Evolutionary conservation across 2,329 filamentous ascomycete species (phyloP), one percentile per base, ranked within the genome.

Genomic region (Pseudonectria foliicola): DNA sequence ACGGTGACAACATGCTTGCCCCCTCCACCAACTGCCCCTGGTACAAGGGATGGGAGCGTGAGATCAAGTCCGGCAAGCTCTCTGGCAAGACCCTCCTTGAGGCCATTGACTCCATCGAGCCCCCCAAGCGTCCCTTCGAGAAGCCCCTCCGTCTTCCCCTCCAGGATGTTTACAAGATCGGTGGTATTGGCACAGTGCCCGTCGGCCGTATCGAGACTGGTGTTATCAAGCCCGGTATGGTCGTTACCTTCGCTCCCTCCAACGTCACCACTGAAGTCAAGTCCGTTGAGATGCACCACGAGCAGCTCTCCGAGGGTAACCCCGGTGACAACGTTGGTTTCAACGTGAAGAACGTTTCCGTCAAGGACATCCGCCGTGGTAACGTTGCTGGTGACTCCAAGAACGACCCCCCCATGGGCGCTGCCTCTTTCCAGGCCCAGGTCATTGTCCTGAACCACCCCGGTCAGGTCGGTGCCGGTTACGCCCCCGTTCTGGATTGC

Each of bases 291-390:
- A 98, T 98, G 92, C 90, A 95, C 82, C 90, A 96, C 88, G 87
- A 95, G 80, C 89, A 95, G 84, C 89, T 98, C 58, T 46, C 67
- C 53, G 83, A 95, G 80, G 92, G 92, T 85, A 64, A 85, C 54
- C 92, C 92, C 64, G 92, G 92, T 82, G 92, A 98, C 86, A 98
- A 98, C 80, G 92, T 98, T 70, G 92, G 92, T 62, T 98, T 98
- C 89, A 98, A 98, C 86, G 90, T 98, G 76, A 98, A 98, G 89
- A 98, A 98, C 92, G 92, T 98, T 63, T 96, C 92, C 71, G 92
- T 98, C 76, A 98, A 98, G 89, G 92, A 98, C 71, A 95, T 98
- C 66, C 92, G 92, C 74, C 92, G 92, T 94, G 92, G 92, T 66
- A 96, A 98, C 83, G 92, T 98, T 60, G 85, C 85, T 62, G 87